These are phyloP conservation scores for Parietaria judaica DNA, from an alignment of 306 rosid genomes.

Conservation along the genomic window DNA sequence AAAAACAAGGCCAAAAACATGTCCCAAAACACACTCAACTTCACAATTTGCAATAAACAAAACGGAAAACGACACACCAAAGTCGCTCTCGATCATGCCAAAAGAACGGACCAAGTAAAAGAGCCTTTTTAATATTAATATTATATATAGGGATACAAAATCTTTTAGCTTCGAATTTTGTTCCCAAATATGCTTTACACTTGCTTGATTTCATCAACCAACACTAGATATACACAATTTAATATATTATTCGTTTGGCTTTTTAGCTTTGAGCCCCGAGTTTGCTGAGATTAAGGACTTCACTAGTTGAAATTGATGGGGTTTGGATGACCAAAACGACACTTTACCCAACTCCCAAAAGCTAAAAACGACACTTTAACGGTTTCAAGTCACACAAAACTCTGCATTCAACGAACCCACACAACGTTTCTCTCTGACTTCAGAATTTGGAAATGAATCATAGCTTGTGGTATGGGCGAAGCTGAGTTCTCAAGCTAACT, in stretches of 20 bases:
- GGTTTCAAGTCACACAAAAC: too few relatives aligned
- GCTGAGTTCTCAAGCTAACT: neutral
- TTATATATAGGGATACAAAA: too few relatives aligned
- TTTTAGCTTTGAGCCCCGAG: constrained; percentile 10
- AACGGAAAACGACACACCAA: neutral
- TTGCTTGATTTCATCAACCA: neutral
- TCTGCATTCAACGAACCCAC: neutral
- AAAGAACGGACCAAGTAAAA: neutral
- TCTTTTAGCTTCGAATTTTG: too few relatives aligned
- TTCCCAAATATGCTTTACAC: neutral
- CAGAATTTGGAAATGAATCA: constrained; percentile 25
- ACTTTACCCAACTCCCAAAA: constrained; percentile 27
- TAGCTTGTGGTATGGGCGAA: constrained; percentile 37
- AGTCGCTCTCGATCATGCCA: constrained; percentile 1
- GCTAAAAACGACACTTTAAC: neutral
- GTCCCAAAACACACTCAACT: neutral
- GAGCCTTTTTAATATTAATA: too few relatives aligned
- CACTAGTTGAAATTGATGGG: constrained; percentile 10
- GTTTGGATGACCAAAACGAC: constrained; percentile 53
- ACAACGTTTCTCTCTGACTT: constrained; percentile 3
- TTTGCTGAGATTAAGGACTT: constrained; percentile 1
- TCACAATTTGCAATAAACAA: neutral
- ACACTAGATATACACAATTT: too few relatives aligned
- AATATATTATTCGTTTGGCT: too few relatives aligned
- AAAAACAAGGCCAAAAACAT: constrained; percentile 1